These are phyloP conservation scores for Saturnispora quitensis DNA, from an alignment of 805 yeast species.

Conservation along the genomic window DNA sequence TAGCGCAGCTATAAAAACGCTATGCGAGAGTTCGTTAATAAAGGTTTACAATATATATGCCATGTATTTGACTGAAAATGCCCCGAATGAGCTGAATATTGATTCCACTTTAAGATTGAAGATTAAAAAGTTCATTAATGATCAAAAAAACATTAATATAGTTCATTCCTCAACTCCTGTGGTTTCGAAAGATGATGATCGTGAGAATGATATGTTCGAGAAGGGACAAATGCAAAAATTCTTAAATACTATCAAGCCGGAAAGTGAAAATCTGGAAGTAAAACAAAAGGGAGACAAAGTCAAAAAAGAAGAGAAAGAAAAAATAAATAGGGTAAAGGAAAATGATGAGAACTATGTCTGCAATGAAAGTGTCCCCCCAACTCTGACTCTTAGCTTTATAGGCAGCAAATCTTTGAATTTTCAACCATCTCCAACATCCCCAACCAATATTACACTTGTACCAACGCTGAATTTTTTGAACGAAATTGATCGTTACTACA, in stretches of 20 bases:
- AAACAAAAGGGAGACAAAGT: background rate
- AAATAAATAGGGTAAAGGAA: background rate
- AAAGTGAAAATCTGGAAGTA: background rate
- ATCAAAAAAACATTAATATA: background rate
- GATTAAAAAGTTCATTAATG: slow-evolving; percentile 5
- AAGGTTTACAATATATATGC: slow-evolving; percentile 57
- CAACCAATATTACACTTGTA: slow-evolving; percentile 27
- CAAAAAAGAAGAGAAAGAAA: background rate
- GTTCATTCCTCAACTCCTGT: background rate
- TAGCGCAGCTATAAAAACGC: slow-evolving; percentile 31
- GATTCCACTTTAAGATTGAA: slow-evolving; percentile 29
- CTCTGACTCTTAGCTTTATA: slow-evolving; percentile 5
- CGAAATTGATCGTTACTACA: slow-evolving; percentile 35
- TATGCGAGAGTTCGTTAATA: slow-evolving; percentile 49
- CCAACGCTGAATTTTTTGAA: slow-evolving; percentile 31
- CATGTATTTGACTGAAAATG: slow-evolving; percentile 52
- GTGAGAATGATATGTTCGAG: background rate
- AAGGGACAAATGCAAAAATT: background rate
- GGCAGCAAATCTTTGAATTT: slow-evolving; percentile 22
- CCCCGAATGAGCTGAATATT: slow-evolving; percentile 65
- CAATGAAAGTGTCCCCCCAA: background rate
- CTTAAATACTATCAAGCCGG: background rate
- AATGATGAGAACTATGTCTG: too few species aligned
- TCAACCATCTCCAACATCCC: slow-evolving; percentile 17
- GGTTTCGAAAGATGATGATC: background rate